These are phyloP conservation scores for Penicillium paxilli DNA, from an alignment of 495 filamentous ascomycete species.

Conservation along the genomic window DNA sequence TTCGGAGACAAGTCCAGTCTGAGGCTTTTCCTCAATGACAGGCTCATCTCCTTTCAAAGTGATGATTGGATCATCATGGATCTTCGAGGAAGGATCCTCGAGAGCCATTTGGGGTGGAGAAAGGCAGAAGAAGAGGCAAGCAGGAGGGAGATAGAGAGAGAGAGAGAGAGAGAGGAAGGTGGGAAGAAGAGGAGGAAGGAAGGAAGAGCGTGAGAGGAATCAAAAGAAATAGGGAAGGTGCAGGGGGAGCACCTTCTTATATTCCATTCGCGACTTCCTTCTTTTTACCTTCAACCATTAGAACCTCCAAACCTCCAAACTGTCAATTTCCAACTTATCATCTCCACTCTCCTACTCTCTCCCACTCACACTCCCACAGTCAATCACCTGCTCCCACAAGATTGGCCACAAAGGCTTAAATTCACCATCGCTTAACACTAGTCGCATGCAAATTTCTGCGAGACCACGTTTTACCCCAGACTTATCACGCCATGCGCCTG, in stretches of 20 bases:
- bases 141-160: background rate
- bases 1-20: slow-evolving; percentile 16
- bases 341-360: too few relatives aligned
- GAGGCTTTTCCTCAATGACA: slow-evolving; percentile 2
- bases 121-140: background rate
- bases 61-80: background rate
- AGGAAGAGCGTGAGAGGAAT: background rate
- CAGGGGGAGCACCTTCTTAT: too few relatives aligned
- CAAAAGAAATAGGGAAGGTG: background rate
- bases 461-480: slow-evolving; percentile 17
- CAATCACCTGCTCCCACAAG: background rate
- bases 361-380: too few relatives aligned
- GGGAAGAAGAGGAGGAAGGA: background rate
- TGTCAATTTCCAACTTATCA: too few relatives aligned
- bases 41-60: background rate
- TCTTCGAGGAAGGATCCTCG: background rate
- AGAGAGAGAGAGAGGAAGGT: background rate
- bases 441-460: background rate
- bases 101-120: slow-evolving; percentile 6
- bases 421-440: background rate
- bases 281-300: too few relatives aligned
- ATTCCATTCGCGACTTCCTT: too few relatives aligned
- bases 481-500: slow-evolving; percentile 8
- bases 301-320: too few relatives aligned
- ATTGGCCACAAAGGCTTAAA: too few relatives aligned